phyloP scores from a whole-genome alignment of 2,329 filamentous ascomycete species.

The Triangularia setosa region DNA sequence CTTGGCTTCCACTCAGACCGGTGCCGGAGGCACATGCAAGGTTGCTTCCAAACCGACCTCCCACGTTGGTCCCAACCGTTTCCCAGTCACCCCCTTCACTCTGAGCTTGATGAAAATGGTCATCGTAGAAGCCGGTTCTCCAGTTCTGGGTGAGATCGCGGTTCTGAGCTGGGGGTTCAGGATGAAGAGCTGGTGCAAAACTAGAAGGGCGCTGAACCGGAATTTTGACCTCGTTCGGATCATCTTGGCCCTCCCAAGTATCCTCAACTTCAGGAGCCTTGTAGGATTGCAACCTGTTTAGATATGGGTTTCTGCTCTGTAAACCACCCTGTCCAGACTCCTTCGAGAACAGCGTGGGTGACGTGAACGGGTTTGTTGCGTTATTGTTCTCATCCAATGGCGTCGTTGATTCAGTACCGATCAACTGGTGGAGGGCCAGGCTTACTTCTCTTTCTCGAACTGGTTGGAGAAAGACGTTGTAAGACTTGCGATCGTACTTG shows the following conservation, averaged over 20 bases:
- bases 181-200: background rate
- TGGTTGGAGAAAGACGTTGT: slow-evolving; percentile 36
- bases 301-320: slow-evolving; percentile 17
- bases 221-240: slow-evolving; percentile 25
- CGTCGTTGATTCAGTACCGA: slow-evolving; percentile 12
- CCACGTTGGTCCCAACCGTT: slow-evolving; percentile 35
- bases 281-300: slow-evolving; percentile 12
- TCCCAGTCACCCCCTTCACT: slow-evolving; percentile 39
- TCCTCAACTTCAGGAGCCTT: slow-evolving; percentile 4
- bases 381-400: background rate
- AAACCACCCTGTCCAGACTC: background rate
- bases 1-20: slow-evolving; percentile 7
- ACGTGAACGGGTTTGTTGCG: slow-evolving; percentile 15
- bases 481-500: slow-evolving; percentile 40
- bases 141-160: background rate
- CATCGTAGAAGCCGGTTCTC: background rate
- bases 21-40: slow-evolving; percentile 21
- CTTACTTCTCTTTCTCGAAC: slow-evolving; percentile 43
- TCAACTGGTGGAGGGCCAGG: slow-evolving; percentile 34
- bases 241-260: slow-evolving; percentile 11
- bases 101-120: slow-evolving; percentile 2
- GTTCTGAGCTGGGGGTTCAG: background rate
- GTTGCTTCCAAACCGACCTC: slow-evolving; percentile 26
- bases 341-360: background rate
- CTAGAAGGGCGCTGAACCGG: slow-evolving; percentile 4